Conservation (phyloP, 2,329 filamentous ascomycete species). For the Fusarium bactridioides region DNA sequence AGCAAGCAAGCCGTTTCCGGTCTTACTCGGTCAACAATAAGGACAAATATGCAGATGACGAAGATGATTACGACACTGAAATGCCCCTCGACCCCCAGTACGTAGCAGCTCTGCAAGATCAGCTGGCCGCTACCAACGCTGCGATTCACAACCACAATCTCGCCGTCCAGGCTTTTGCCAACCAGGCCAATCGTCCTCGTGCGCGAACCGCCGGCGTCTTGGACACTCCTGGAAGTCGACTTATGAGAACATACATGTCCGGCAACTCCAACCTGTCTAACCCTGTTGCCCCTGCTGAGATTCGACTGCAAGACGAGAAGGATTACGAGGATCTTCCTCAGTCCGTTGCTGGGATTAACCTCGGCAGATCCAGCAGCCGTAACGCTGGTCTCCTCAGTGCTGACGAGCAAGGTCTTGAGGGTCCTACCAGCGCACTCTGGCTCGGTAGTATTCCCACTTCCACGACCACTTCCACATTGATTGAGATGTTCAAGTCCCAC, state of each 20-base stretch:
- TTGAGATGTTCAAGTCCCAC: conserved; percentile 94
- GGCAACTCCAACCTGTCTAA: conserved; percentile 75
- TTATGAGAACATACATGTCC: conserved; percentile 77
- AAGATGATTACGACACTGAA: conserved; percentile 74
- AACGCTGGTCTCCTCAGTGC: conserved; percentile 73
- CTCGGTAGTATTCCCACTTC: conserved; percentile 97
- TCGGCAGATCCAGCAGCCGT: conserved; percentile 71
- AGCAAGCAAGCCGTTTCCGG: conserved; percentile 85
- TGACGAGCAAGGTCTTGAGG: conserved; percentile 84
- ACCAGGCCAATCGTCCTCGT: conserved; percentile 83
- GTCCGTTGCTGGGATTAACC: conserved; percentile 81
- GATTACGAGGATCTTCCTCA: conserved; percentile 83
- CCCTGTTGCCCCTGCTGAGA: conserved; percentile 77
- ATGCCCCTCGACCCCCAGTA: conserved; percentile 64
- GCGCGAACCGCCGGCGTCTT: conserved; percentile 92
- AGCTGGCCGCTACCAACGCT: conserved; percentile 69
- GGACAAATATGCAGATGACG: conserved; percentile 92
- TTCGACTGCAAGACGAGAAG: conserved; percentile 76
- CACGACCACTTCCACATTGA: conserved; percentile 92
- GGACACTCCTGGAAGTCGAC: conserved; percentile 74
- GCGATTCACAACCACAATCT: conserved; percentile 91
- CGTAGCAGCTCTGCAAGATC: conserved; percentile 68
- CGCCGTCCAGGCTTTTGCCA: conserved; percentile 90
- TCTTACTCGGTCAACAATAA: conserved; percentile 99
- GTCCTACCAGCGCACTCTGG: conserved; percentile 93